Base-by-base conservation (phyloP, 108 stramenopile genomes). In the Skeletonema potamos region DNA sequence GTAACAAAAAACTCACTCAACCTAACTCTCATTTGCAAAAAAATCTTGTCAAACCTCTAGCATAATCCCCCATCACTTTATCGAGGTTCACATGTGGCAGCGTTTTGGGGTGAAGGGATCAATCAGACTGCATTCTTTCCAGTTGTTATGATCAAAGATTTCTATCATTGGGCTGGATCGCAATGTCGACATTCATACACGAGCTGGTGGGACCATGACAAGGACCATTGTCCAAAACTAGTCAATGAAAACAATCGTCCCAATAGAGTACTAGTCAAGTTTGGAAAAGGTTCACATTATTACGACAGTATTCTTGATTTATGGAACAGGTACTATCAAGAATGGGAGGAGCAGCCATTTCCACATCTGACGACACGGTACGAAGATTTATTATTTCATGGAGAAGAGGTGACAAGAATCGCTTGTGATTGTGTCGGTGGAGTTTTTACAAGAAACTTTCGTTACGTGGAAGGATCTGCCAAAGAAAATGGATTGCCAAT, bases 311-410 rank as follows among this genome's bases (percentile, higher is more conserved):
- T 85, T 3, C 81, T 89, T 41, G 68, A 86, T 11, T 29, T 37
- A 18, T 96, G 91, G 91, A 84, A 71, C 12, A 73, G 82, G 29
- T 93, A 88, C 88, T 90, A 96, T 76, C 51, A 67, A 44, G 84
- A 87, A 63, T 94, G 87, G 66, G 73, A 87, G 9, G 68, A 79
- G 4, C 81, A 84, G 13, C 77, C 76, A 10, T 92, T 86, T 72
- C 96, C 96, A 0, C 68, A 81, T 3, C 33, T 93, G 12, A 87
- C 86, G 18, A 86, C 92, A 0, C 83, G 96, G 27, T 96, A 89
- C 66, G 96, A 96, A 72, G 96, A 96, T 81, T 81, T 94, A 60
- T 74, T 92, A 27, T 96, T 90, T 66, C 86, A 92, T 56, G 79
- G 79, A 26, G 81, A 86, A 44, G 84, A 90, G 55, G 75, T 90